Evolutionary conservation across 495 filamentous ascomycete genomes (phyloP).

Genomic region (Penicillium soppii): DNA sequence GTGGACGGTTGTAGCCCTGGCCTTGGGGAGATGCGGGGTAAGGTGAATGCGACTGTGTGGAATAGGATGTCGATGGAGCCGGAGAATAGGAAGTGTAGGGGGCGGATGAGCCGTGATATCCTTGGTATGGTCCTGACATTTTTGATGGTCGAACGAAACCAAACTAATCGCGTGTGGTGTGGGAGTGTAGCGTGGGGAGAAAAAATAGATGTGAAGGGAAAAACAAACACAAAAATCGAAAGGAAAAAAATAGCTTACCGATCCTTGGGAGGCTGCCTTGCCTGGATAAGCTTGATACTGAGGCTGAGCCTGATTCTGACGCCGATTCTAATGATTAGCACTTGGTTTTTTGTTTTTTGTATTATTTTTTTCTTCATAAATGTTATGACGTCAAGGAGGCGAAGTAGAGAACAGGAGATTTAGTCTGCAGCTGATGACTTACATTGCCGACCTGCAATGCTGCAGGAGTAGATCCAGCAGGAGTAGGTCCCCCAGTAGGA

Average conservation of each 20-base stretch:
- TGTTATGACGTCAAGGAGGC: conserved; percentile 28
- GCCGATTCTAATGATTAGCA: conserved; percentile 3
- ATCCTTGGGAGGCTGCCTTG: conserved; percentile 32
- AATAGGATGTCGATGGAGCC: conserved; percentile 23
- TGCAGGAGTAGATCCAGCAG: too few species aligned
- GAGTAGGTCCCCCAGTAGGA: conserved; percentile 40
- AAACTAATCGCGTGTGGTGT: too few species aligned
- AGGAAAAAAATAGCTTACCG: conserved; percentile 37
- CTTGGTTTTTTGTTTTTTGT: background rate
- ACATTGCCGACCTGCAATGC: conserved; percentile 39
- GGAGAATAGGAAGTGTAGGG: conserved; percentile 32
- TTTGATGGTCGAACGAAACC: conserved; percentile 12
- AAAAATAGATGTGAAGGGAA: conserved; percentile 8
- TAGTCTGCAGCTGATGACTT: conserved; percentile 33
- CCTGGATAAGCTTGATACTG: conserved; percentile 48
- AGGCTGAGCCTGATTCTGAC: conserved; percentile 12
- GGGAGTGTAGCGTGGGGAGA: conserved; percentile 11
- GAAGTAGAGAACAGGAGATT: conserved; percentile 11
- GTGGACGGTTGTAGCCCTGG: conserved; percentile 32
- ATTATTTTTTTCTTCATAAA: too few species aligned
- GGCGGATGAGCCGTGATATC: conserved; percentile 37
- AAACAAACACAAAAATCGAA: conserved; percentile 14
- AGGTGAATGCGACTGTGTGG: conserved; percentile 18
- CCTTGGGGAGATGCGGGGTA: conserved; percentile 25
- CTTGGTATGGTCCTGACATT: conserved; percentile 43